Conservation (phyloP, 768 basidiomycete genomes). For the Calocybe gangraenosa region DNA sequence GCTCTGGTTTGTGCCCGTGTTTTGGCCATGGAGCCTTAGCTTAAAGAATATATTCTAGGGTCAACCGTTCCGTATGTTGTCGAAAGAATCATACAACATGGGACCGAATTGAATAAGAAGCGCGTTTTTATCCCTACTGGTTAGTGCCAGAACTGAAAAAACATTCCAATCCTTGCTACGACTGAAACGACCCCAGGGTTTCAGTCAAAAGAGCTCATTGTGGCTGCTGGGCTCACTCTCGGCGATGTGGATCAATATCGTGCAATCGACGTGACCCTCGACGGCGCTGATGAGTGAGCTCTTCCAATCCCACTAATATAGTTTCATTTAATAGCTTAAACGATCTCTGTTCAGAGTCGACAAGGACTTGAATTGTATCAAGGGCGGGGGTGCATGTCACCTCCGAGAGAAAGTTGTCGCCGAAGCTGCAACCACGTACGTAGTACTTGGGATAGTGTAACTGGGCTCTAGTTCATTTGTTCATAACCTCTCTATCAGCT, state of each 20-base stretch:
- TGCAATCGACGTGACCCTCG: conserved; percentile 91
- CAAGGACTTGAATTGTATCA: conserved; percentile 83
- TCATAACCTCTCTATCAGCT: conserved; percentile 37
- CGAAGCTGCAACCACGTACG: conserved; percentile 86
- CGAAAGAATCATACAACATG: conserved; percentile 88
- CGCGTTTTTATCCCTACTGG: conserved; percentile 91
- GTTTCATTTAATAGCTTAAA: background rate
- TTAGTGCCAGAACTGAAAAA: conserved; percentile 31
- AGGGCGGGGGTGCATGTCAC: conserved; percentile 96
- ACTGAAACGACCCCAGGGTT: conserved; percentile 51
- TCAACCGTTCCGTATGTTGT: conserved; percentile 97
- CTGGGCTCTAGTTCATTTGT: conserved; percentile 1
- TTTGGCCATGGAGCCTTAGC: conserved; percentile 1
- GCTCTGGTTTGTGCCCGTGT: conserved; percentile 54
- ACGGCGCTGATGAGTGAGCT: conserved; percentile 93
- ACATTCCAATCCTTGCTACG: background rate
- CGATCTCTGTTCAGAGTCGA: conserved; percentile 61
- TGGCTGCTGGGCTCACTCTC: conserved; percentile 67
- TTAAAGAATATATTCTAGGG: conserved; percentile 36
- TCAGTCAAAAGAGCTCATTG: conserved; percentile 94
- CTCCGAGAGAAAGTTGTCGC: conserved; percentile 96
- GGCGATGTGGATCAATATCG: conserved; percentile 91
- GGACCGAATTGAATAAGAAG: conserved; percentile 64
- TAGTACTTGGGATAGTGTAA: conserved; percentile 12
- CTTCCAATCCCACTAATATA: background rate